phyloP scores from a whole-genome alignment of 805 yeast genomes.

The Groenewaldozyma tartarivorans region DNA sequence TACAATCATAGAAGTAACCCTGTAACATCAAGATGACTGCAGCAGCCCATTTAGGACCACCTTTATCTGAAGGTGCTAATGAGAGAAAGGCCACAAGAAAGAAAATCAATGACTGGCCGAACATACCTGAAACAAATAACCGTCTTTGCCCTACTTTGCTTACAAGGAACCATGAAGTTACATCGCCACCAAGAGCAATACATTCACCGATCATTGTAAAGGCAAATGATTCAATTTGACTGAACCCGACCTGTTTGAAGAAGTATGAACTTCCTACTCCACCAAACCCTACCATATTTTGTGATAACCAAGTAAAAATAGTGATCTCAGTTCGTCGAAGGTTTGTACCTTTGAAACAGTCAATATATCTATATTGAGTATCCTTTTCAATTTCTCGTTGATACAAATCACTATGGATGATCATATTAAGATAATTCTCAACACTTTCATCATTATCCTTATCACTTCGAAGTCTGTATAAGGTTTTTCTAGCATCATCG shows the following conservation, averaged over 20 bases:
- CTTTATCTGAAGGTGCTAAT: conserved; percentile 25
- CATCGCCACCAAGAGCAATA: conserved; percentile 2
- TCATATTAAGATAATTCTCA: conserved; percentile 8
- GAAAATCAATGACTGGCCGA: conserved; percentile 3
- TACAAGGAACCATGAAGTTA: conserved; percentile 16
- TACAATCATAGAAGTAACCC: conserved; percentile 33
- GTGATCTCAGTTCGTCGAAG: conserved; percentile 43
- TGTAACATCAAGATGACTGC: conserved; percentile 39
- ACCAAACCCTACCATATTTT: conserved; percentile 31
- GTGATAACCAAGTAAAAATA: conserved; percentile 35
- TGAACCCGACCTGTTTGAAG: conserved; percentile 34
- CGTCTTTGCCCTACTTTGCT: conserved; percentile 19
- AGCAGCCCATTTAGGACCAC: conserved; percentile 20
- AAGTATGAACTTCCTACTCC: conserved; percentile 36
- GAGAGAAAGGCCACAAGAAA: conserved; percentile 1
- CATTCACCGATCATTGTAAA: conserved; percentile 26
- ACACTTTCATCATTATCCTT: neutral
- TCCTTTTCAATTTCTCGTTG: neutral
- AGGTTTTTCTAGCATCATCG: conserved; percentile 34
- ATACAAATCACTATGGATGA: conserved; percentile 4
- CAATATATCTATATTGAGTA: conserved; percentile 17
- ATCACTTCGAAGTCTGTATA: conserved; percentile 4
- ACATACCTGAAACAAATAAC: conserved; percentile 27
- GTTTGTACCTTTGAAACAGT: conserved; percentile 40
- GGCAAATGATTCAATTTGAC: conserved; percentile 29